Evolutionary conservation across 164 flowering plant species (phyloP), one percentile per base, ranked within the genome.

Genomic region (Kalanchoe fedtschenkoi): DNA sequence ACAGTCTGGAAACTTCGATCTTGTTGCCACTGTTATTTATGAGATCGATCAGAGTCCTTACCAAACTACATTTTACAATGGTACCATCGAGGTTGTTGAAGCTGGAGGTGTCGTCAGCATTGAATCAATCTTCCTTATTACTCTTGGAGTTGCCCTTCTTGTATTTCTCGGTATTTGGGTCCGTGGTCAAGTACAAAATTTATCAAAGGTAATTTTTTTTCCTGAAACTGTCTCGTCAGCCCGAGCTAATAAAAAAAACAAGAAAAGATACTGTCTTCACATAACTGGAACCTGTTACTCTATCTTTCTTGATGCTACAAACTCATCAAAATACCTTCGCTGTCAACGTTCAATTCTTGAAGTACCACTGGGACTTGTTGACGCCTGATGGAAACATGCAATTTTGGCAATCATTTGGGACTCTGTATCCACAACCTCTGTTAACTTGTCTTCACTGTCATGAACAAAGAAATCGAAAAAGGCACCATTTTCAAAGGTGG

Each of bases 1-100:
- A 67, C 87, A 90, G 99, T 67, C 99, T 71, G 97, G 99, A 67
- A 63, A 77, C 15, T 93, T 83, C 82, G 99, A 93, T 85, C 92
- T 93, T 66, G 97, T 85, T 56, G 97, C 92, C 60, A 79, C 83
- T 43, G 82, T 93, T 63, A 61, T 87, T 59, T 93, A 90, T 76
- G 96, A 93, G 75, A 83, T 90, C 58, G 96, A 93, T 59, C 83
- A 88, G 70, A 72, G 77, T 8, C 87, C 79, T 4, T 83, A 84
- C 68, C 92, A 87, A 68, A 90, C 73, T 63, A 75, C 81, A 57
- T 90, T 90, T 74, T 93, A 79, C 66, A 90, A 93, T 75, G 95
- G 99, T 38, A 90, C 99, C 34, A 72, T 93, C 69, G 99, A 93
- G 82, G 99, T 88, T 72, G 83, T 78, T 66, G 97, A 93, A 66